These are phyloP conservation scores for Ceraceosorus guamensis DNA, from an alignment of 1,284 basidiomycete genomes.

Conservation along the genomic window DNA sequence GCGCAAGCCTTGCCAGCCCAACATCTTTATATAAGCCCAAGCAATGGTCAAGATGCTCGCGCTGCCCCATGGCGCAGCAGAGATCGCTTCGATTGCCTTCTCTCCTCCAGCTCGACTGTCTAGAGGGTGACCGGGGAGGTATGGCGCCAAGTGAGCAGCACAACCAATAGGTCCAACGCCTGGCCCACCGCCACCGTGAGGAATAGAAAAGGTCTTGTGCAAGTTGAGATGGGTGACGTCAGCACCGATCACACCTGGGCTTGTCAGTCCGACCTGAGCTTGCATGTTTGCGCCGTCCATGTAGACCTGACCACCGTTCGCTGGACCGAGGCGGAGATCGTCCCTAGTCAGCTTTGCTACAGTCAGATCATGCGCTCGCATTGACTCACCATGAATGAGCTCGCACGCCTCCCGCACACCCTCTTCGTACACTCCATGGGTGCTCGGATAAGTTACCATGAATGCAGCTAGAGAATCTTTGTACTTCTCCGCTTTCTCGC, in stretches of 20 bases:
- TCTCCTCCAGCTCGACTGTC: constrained; percentile 61
- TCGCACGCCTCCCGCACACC: constrained; percentile 85
- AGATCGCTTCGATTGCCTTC: constrained; percentile 75
- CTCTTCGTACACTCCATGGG: constrained; percentile 93
- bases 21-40: constrained; percentile 77
- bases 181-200: constrained; percentile 94
- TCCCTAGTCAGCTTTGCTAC: no score
- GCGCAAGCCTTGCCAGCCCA: constrained; percentile 79
- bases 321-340: no score
- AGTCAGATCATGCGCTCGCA: no score
- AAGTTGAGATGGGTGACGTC: constrained; percentile 97
- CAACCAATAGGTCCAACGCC: constrained; percentile 93
- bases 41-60: constrained; percentile 93
- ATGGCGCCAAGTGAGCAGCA: constrained; percentile 83
- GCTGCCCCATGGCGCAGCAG: constrained; percentile 86
- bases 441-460: constrained; percentile 75
- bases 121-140: constrained; percentile 84
- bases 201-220: constrained; percentile 92
- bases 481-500: constrained; percentile 79
- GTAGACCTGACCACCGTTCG: constrained; percentile 94
- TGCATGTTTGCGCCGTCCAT: constrained; percentile 91
- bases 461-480: constrained; percentile 87
- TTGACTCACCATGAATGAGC: constrained; percentile 89
- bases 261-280: constrained; percentile 88
- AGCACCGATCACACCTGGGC: constrained; percentile 89